Conservation (phyloP, 306 rosid species). For the Cucumis melo region DNA sequence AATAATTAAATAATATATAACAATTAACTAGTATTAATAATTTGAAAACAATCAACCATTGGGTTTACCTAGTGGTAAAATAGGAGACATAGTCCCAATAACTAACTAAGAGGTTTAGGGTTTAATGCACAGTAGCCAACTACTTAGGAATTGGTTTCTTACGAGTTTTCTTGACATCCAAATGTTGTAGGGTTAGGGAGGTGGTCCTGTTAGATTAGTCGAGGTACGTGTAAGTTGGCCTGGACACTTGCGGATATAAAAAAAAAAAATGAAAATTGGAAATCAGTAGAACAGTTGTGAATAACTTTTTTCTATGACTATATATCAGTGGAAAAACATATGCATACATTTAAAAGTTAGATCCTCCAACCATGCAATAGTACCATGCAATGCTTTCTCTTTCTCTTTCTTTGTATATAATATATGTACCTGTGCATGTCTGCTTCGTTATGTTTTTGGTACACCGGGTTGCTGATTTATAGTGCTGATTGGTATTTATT, state of each 20-base stretch:
- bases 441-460: neutral
- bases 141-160: too few species aligned
- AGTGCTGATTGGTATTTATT: neutral
- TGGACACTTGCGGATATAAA: too few species aligned
- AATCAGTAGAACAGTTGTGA: neutral
- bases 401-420: neutral
- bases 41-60: too few species aligned
- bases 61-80: too few species aligned
- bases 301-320: neutral
- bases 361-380: neutral
- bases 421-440: neutral
- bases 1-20: neutral
- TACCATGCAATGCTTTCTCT: neutral
- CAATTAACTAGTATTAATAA: neutral
- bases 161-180: too few species aligned
- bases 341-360: neutral
- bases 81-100: too few species aligned
- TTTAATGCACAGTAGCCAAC: too few species aligned
- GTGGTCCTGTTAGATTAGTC: too few species aligned
- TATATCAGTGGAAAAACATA: neutral
- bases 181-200: too few species aligned
- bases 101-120: too few species aligned
- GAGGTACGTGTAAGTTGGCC: too few species aligned
- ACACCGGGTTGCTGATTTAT: neutral
- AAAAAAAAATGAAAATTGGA: neutral